Percentiles rank a stretch among this genome's conserved stretches.
Evolutionary conservation across 1,284 basidiomycete species (phyloP).

Genomic region (Boletus mariae): DNA sequence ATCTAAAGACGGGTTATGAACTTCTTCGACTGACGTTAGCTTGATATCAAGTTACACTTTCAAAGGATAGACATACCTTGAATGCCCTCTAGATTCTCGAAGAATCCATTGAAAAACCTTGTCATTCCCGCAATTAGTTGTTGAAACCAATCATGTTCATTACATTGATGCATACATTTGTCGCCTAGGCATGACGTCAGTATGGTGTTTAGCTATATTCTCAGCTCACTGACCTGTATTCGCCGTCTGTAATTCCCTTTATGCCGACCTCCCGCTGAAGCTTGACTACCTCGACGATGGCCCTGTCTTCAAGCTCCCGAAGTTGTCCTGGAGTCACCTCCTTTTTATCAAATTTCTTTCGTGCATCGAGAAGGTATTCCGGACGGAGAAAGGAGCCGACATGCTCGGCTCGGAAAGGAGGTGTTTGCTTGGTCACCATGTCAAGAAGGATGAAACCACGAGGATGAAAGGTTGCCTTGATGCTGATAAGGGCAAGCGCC

Average conservation of each 20-base stretch:
- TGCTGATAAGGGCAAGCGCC: background rate
- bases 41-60: background rate
- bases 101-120: slow-evolving; percentile 27
- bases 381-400: slow-evolving; percentile 61
- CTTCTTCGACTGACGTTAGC: slow-evolving; percentile 14
- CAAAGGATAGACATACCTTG: slow-evolving; percentile 15
- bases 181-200: slow-evolving; percentile 19
- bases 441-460: background rate
- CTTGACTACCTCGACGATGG: slow-evolving; percentile 48
- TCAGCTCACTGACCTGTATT: slow-evolving; percentile 45
- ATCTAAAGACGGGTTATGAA: slow-evolving; percentile 21
- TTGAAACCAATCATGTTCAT: too few species aligned
- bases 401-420: slow-evolving; percentile 55
- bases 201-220: slow-evolving; percentile 48
- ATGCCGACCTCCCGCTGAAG: slow-evolving; percentile 51
- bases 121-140: background rate
- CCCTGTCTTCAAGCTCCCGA: slow-evolving; percentile 48
- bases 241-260: slow-evolving; percentile 59
- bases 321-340: slow-evolving; percentile 43
- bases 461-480: background rate
- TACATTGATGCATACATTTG: slow-evolving; percentile 20
- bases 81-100: slow-evolving; percentile 26
- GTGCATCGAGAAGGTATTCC: slow-evolving; percentile 44
- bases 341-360: slow-evolving; percentile 39
- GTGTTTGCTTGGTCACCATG: slow-evolving; percentile 16